Conservation (phyloP, 2,329 filamentous ascomycete species). For the Thielaviopsis euricoi region DNA sequence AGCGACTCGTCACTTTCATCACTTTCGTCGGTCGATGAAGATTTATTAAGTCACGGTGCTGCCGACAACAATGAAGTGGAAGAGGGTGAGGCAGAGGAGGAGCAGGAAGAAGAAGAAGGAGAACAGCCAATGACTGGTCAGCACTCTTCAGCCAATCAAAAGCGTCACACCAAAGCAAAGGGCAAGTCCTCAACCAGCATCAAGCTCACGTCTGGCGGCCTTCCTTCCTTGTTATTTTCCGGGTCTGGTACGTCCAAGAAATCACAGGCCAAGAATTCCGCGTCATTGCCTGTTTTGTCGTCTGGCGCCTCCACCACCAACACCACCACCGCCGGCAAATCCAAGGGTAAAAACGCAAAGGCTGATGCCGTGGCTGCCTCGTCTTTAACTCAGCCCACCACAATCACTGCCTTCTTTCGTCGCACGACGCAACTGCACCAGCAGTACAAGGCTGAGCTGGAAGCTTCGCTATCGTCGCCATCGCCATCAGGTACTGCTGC, state of each 20-base stretch:
- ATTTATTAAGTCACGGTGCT: neutral
- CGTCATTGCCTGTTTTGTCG: neutral
- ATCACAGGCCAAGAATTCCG: neutral
- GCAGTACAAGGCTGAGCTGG: conserved; percentile 3
- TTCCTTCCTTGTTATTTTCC: no score
- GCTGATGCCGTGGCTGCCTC: neutral
- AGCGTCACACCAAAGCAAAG: conserved; percentile 1
- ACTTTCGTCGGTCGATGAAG: conserved; percentile 9
- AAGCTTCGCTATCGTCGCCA: neutral
- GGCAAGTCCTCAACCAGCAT: neutral
- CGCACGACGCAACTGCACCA: conserved; percentile 8
- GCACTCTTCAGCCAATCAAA: conserved; percentile 9
- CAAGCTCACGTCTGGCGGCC: neutral
- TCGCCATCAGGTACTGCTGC: neutral
- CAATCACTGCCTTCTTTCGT: conserved; percentile 8
- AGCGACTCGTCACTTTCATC: conserved; percentile 11
- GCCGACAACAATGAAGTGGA: neutral
- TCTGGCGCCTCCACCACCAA: neutral
- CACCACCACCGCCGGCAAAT: neutral
- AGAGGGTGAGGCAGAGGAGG: no score
- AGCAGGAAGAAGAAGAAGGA: no score
- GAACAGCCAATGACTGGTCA: conserved; percentile 10
- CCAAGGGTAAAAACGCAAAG: neutral
- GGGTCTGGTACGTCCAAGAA: neutral
- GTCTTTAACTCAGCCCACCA: neutral